phyloP scores from a whole-genome alignment of 1,284 basidiomycete genomes.

The Polyporus tsugae region DNA sequence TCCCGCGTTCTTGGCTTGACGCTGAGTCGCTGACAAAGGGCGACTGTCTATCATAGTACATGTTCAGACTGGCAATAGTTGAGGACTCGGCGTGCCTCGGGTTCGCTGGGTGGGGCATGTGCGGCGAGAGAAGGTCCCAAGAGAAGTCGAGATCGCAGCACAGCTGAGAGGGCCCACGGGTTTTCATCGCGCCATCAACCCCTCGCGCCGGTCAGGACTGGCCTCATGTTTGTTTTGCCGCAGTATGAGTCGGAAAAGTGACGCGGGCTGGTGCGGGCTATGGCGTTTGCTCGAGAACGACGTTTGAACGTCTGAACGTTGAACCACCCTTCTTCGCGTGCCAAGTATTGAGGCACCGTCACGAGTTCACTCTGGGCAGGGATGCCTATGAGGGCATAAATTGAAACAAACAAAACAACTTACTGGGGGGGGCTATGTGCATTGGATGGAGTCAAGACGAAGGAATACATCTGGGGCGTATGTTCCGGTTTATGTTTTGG shows the following conservation, averaged over 20 bases:
- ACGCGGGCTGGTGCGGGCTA: neutral
- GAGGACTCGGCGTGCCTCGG: neutral
- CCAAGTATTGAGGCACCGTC: neutral
- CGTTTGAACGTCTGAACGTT: neutral
- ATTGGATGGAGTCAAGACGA: too few relatives aligned
- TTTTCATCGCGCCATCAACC: neutral
- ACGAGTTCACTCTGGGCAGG: neutral
- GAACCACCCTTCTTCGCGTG: neutral
- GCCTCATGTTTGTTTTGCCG: neutral
- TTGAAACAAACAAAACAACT: too few relatives aligned
- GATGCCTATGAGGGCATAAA: neutral
- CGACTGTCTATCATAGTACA: neutral
- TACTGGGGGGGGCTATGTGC: too few relatives aligned
- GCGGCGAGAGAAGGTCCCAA: constrained; percentile 1
- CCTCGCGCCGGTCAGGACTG: neutral
- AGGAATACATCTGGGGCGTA: too few relatives aligned
- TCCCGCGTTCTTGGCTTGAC: constrained; percentile 16
- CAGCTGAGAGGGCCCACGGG: constrained; percentile 5
- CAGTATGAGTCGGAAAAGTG: neutral
- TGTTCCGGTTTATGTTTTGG: too few relatives aligned
- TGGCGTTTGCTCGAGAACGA: neutral
- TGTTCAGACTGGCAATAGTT: neutral
- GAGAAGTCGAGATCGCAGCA: constrained; percentile 25
- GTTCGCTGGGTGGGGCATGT: constrained; percentile 7
- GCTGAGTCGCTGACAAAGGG: constrained; percentile 26